Evolutionary conservation across 257 asterid species (phyloP).

Genomic region (Solanum sejunctum): DNA sequence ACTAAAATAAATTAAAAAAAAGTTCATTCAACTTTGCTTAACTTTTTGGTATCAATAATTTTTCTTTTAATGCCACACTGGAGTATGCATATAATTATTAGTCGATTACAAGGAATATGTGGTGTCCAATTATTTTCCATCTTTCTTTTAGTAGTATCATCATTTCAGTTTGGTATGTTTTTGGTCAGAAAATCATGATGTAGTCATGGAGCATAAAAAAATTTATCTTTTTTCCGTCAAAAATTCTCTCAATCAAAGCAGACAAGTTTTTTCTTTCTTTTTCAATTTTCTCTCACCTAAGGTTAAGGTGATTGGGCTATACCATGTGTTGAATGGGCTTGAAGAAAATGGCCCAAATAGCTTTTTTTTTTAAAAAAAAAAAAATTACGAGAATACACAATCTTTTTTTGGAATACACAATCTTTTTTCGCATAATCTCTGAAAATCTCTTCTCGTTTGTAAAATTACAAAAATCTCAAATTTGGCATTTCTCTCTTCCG

Average conservation of each 20-base stretch:
- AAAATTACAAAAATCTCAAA: too few relatives aligned
- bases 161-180: not conserved
- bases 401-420: too few relatives aligned
- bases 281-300: not conserved
- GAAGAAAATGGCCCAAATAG: too few relatives aligned
- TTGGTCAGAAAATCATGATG: not conserved
- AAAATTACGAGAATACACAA: too few relatives aligned
- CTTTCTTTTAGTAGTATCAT: too few relatives aligned
- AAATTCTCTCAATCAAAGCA: not conserved
- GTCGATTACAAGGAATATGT: not conserved
- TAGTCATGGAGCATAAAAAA: not conserved
- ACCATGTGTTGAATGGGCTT: too few relatives aligned
- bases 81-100: not conserved
- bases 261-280: not conserved
- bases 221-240: not conserved
- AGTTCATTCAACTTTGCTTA: not conserved
- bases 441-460: too few relatives aligned
- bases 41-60: not conserved
- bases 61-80: not conserved
- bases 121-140: not conserved
- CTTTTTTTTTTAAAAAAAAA: too few relatives aligned
- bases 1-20: too few relatives aligned
- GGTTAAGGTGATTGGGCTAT: not conserved
- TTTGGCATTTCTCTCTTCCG: too few relatives aligned
- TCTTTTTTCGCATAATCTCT: too few relatives aligned